phyloP scores from a whole-genome alignment of 805 yeast species.

The Cephaloascus albidus region DNA sequence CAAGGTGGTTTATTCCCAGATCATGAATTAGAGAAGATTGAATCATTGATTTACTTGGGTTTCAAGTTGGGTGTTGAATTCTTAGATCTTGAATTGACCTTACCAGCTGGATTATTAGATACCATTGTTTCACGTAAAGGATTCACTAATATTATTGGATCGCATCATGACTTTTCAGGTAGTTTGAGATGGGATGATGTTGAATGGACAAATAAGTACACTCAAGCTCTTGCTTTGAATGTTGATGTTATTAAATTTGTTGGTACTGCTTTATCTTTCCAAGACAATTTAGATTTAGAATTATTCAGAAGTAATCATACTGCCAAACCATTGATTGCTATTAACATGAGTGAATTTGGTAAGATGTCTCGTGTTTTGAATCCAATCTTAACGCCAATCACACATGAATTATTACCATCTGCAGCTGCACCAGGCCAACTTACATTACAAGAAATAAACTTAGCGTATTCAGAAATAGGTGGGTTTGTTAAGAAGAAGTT shows the following conservation, averaged over 20 bases:
- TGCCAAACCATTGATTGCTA: slow-evolving; percentile 63
- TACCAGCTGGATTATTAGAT: slow-evolving; percentile 47
- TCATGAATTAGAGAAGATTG: slow-evolving; percentile 35
- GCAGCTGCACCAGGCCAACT: slow-evolving; percentile 80
- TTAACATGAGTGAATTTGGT: slow-evolving; percentile 73
- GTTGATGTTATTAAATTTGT: slow-evolving; percentile 79
- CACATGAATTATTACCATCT: slow-evolving; percentile 57
- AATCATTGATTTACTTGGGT: slow-evolving; percentile 48
- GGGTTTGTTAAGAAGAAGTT: slow-evolving; percentile 48
- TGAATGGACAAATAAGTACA: slow-evolving; percentile 69
- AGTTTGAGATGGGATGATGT: slow-evolving; percentile 51
- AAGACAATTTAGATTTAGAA: slow-evolving; percentile 68
- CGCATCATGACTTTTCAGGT: slow-evolving; percentile 71
- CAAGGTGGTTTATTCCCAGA: slow-evolving; percentile 85
- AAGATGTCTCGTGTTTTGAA: slow-evolving; percentile 75
- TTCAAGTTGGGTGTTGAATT: slow-evolving; percentile 72
- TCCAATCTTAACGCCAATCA: slow-evolving; percentile 72
- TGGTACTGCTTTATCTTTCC: slow-evolving; percentile 56
- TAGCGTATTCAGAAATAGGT: slow-evolving; percentile 49
- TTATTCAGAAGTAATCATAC: slow-evolving; percentile 51
- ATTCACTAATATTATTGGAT: slow-evolving; percentile 67
- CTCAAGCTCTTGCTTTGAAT: slow-evolving; percentile 52
- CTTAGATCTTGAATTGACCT: slow-evolving; percentile 70
- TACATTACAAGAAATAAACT: slow-evolving; percentile 55
- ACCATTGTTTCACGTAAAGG: slow-evolving; percentile 43